Percentiles rank a stretch among this genome's conserved stretches.
Conservation (phyloP, 1,139 yeast species). For the Geotrichum aggregatum region DNA sequence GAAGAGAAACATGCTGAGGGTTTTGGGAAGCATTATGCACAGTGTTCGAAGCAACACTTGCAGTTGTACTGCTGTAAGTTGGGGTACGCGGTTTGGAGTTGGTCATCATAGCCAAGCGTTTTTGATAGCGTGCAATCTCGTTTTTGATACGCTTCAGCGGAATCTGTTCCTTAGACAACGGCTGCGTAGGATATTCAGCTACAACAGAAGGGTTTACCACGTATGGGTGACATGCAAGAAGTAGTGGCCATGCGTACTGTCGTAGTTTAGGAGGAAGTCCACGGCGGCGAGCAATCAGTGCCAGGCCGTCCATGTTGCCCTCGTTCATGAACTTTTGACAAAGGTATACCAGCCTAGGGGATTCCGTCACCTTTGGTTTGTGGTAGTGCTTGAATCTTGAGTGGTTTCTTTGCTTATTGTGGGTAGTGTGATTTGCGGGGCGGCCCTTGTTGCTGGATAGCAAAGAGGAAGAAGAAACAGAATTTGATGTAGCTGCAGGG, state of each 20-base stretch:
- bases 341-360: constrained; percentile 36
- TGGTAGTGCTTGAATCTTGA: constrained; percentile 38
- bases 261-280: constrained; percentile 85
- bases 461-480: background rate
- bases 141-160: constrained; percentile 35
- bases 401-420: constrained; percentile 5
- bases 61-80: background rate
- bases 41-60: background rate
- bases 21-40: background rate
- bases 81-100: constrained; percentile 2
- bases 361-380: constrained; percentile 39
- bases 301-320: constrained; percentile 63
- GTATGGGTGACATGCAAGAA: constrained; percentile 78
- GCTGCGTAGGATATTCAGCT: constrained; percentile 15
- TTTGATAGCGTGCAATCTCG: constrained; percentile 35
- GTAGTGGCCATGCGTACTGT: constrained; percentile 77
- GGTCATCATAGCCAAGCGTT: constrained; percentile 11
- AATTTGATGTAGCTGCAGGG: background rate
- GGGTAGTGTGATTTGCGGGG: background rate
- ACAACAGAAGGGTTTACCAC: constrained; percentile 46
- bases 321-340: constrained; percentile 45
- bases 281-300: constrained; percentile 72
- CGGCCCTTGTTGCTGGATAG: background rate
- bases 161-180: constrained; percentile 22
- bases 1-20: background rate